Evolutionary conservation across 331 rosid species (phyloP).

Genomic region (Phaseolus coccineus): DNA sequence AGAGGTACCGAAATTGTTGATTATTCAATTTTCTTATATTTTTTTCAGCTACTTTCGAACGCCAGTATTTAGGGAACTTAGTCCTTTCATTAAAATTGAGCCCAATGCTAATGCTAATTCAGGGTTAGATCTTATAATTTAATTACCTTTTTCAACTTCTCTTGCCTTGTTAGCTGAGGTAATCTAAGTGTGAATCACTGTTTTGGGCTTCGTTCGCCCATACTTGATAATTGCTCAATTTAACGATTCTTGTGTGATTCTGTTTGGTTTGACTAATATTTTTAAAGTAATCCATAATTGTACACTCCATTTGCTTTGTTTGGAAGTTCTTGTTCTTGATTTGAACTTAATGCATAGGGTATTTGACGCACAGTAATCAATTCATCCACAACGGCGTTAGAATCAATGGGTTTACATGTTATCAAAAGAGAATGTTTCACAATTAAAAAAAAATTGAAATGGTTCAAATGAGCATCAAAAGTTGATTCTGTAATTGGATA

Average conservation of each 20-base stretch:
- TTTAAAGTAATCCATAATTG: not conserved
- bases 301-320: constrained; percentile 27
- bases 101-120: constrained; percentile 42
- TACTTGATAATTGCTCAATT: constrained; percentile 39
- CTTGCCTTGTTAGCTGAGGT: constrained; percentile 41
- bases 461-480: too few relatives aligned
- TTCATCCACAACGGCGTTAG: constrained; percentile 27
- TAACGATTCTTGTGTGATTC: constrained; percentile 16
- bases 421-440: too few relatives aligned
- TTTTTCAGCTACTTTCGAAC: constrained; percentile 34
- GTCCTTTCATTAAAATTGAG: not conserved
- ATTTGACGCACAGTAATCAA: constrained; percentile 30
- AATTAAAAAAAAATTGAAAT: too few relatives aligned
- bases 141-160: constrained; percentile 40
- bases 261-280: constrained; percentile 30
- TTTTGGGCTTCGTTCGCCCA: constrained; percentile 15
- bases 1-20: constrained; percentile 65
- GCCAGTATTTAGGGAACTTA: constrained; percentile 7
- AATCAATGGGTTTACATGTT: constrained; percentile 29
- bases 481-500: too few relatives aligned
- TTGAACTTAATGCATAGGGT: constrained; percentile 39
- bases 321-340: constrained; percentile 40
- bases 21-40: constrained; percentile 31
- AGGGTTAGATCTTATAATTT: constrained; percentile 51
- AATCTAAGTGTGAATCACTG: constrained; percentile 31